These are phyloP conservation scores for Gracilaria caudata DNA, from an alignment of 23 red algal species.

Conservation along the genomic window DNA sequence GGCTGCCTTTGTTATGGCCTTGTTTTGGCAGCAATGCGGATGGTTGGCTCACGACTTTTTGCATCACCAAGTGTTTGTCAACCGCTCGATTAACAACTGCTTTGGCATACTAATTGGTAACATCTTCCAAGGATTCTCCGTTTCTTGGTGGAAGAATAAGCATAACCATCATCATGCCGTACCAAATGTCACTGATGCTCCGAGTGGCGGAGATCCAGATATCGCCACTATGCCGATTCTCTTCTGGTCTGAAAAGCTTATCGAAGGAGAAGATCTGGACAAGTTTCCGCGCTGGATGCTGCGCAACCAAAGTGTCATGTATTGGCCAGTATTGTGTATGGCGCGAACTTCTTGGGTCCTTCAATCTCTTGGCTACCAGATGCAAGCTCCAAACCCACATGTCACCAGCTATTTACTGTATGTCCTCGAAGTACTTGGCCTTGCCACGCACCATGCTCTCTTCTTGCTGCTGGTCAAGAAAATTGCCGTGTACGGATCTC, in stretches of 20 bases:
- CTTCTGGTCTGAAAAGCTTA: conserved; percentile 88
- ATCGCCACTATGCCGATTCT: conserved; percentile 86
- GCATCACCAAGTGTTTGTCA: conserved; percentile 85
- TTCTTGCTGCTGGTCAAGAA: conserved; percentile 39
- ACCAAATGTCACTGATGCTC: conserved; percentile 79
- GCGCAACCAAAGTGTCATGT: conserved; percentile 70
- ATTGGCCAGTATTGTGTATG: conserved; percentile 78
- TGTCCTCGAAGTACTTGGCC: conserved; percentile 38
- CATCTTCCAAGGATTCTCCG: conserved; percentile 89
- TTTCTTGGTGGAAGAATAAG: conserved; percentile 94
- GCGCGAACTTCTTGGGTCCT: conserved; percentile 79
- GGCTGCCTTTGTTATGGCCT: conserved; percentile 67
- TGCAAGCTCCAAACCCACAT: conserved; percentile 26
- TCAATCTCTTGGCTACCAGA: conserved; percentile 64
- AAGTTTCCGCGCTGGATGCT: conserved; percentile 69
- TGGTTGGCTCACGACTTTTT: conserved; percentile 91
- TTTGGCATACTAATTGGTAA: conserved; percentile 82
- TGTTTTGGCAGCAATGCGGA: conserved; percentile 92
- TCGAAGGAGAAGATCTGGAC: conserved; percentile 80
- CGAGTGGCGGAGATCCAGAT: conserved; percentile 82
- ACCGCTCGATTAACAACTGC: conserved; percentile 64
- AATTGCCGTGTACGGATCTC: conserved; percentile 31
- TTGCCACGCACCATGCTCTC: conserved; percentile 61
- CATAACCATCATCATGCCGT: conserved; percentile 93
- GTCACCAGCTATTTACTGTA: conserved; percentile 42